A percentile compares a stretch with the other conserved stretches of the same genome.
Conservation (phyloP, 2,329 filamentous ascomycete species). For the Didymella sp. region DNA sequence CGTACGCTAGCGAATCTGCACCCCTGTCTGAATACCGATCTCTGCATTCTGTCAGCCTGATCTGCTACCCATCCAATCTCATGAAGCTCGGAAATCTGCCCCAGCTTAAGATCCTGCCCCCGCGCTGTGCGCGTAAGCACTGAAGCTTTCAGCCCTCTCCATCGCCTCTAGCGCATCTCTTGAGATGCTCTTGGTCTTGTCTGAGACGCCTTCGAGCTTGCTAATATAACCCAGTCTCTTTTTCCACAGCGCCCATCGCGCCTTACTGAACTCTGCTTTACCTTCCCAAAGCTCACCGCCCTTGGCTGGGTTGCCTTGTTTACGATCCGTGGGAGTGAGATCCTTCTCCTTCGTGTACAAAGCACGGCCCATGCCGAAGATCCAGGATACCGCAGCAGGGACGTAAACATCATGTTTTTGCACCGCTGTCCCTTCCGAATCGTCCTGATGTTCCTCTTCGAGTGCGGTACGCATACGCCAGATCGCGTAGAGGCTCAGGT, state of each 20-base stretch:
- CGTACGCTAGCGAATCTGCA: neutral
- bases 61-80: neutral
- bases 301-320: slow-evolving; percentile 38
- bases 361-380: slow-evolving; percentile 29
- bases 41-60: neutral
- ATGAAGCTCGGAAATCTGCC: neutral
- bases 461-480: slow-evolving; percentile 42
- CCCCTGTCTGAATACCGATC: neutral
- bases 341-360: slow-evolving; percentile 37
- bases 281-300: slow-evolving; percentile 43
- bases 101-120: neutral
- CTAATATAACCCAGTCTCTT: slow-evolving; percentile 37
- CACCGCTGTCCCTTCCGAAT: slow-evolving; percentile 22
- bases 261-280: slow-evolving; percentile 39
- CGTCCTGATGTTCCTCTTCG: slow-evolving; percentile 30
- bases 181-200: slow-evolving; percentile 34
- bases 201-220: slow-evolving; percentile 28
- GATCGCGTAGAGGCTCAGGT: slow-evolving; percentile 37
- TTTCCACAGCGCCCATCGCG: slow-evolving; percentile 45
- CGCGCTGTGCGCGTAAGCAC: neutral
- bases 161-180: slow-evolving; percentile 37
- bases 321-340: slow-evolving; percentile 36
- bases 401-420: slow-evolving; percentile 38
- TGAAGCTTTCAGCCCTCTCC: slow-evolving; percentile 38
- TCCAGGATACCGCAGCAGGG: slow-evolving; percentile 43